A percentile compares a stretch with the other conserved stretches of the same genome.
phyloP scores from a whole-genome alignment of 2,329 filamentous ascomycete genomes.

The Sporothrix curviconia region DNA sequence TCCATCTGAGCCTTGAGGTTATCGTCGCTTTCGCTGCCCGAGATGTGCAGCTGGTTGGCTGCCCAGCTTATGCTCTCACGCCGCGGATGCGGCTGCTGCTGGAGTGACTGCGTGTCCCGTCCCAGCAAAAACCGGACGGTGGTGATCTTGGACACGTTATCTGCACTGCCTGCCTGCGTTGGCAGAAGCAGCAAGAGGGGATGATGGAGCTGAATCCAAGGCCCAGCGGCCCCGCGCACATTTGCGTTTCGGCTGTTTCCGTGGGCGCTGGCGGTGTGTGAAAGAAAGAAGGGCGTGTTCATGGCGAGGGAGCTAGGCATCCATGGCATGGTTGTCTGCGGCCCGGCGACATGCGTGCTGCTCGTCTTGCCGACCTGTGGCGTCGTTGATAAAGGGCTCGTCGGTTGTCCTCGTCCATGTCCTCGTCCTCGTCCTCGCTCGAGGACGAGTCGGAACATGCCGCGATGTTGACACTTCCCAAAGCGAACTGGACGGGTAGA shows the following conservation, averaged over 20 bases:
- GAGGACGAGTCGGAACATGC: constrained; percentile 73
- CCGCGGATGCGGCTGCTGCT: constrained; percentile 44
- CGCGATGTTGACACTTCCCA: constrained; percentile 59
- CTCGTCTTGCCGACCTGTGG: constrained; percentile 63
- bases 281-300: constrained; percentile 77
- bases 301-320: constrained; percentile 54
- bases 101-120: neutral
- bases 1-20: constrained; percentile 44
- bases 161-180: neutral
- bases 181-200: constrained; percentile 26
- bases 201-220: constrained; percentile 41
- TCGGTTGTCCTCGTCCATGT: constrained; percentile 70
- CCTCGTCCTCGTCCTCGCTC: constrained; percentile 61
- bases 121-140: constrained; percentile 44
- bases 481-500: constrained; percentile 70
- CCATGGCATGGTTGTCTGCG: constrained; percentile 9
- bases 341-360: constrained; percentile 35
- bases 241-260: constrained; percentile 57
- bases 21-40: constrained; percentile 74
- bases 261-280: constrained; percentile 65
- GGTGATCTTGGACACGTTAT: constrained; percentile 59
- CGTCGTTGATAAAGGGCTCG: constrained; percentile 74
- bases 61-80: constrained; percentile 87
- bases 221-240: constrained; percentile 40
- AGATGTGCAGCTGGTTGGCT: constrained; percentile 80